Conservation (phyloP, 257 asterid species). For the Buddleja alternifolia region DNA sequence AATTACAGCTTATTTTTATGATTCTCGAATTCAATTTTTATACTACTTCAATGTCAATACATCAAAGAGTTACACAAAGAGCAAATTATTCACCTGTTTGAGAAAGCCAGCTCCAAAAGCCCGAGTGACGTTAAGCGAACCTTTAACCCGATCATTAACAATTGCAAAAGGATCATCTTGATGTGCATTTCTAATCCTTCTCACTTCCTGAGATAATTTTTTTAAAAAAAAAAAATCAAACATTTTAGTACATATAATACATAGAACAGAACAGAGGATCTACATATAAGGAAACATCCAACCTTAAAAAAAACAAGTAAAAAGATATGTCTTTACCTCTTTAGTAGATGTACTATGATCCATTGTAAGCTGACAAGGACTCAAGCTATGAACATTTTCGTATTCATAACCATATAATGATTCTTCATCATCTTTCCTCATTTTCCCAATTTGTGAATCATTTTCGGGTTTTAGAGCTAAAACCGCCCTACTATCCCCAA, state of each 20-base stretch:
- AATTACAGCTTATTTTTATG: too few species aligned
- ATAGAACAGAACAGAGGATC: constrained; percentile 24
- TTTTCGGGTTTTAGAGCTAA: constrained; percentile 58
- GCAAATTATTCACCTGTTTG: constrained; percentile 61
- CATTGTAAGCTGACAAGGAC: constrained; percentile 74
- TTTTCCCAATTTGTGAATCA: constrained; percentile 39
- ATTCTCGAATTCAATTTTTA: too few species aligned
- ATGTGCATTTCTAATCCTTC: constrained; percentile 73
- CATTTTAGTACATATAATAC: constrained; percentile 18
- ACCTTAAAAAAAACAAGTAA: background rate
- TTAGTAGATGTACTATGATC: constrained; percentile 83
- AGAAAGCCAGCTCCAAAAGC: constrained; percentile 98
- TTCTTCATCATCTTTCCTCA: constrained; percentile 49
- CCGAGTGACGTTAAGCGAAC: constrained; percentile 88
- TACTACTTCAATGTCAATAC: too few species aligned
- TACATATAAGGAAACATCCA: background rate
- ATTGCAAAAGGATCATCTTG: constrained; percentile 75
- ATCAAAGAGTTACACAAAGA: too few species aligned
- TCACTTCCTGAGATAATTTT: constrained; percentile 66
- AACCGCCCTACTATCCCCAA: constrained; percentile 92
- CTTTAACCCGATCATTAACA: constrained; percentile 79
- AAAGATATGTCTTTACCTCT: constrained; percentile 55
- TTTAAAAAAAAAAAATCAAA: constrained; percentile 10
- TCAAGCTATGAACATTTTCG: constrained; percentile 51
- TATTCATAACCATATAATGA: constrained; percentile 62